These are phyloP conservation scores for Globisporangium yorkense DNA, from an alignment of 352 stramenopile species.

Conservation along the genomic window DNA sequence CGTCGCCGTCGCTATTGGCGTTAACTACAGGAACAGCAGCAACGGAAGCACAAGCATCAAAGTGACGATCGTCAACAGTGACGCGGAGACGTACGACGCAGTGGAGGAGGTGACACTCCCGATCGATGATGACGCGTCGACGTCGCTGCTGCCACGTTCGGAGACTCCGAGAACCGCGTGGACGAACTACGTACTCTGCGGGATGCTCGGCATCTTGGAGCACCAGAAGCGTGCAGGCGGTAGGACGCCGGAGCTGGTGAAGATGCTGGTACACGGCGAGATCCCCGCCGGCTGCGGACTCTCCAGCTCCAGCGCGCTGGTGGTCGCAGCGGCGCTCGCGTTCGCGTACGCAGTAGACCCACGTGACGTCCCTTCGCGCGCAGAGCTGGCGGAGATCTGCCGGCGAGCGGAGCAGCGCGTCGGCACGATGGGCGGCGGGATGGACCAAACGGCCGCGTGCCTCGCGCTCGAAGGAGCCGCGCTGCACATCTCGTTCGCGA, in stretches of 20 bases:
- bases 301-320: constrained; percentile 76
- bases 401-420: constrained; percentile 53
- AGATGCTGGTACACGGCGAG: constrained; percentile 55
- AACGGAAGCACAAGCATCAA: neutral
- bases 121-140: neutral
- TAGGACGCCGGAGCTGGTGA: constrained; percentile 2
- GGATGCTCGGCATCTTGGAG: constrained; percentile 19
- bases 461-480: constrained; percentile 41
- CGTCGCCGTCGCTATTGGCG: neutral
- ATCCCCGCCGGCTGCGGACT: constrained; percentile 68
- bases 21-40: neutral
- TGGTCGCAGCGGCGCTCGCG: constrained; percentile 60
- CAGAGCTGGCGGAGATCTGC: constrained; percentile 49
- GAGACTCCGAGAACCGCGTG: constrained; percentile 12
- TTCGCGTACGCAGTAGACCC: constrained; percentile 12
- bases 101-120: constrained; percentile 5
- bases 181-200: constrained; percentile 37
- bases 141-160: neutral
- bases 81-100: constrained; percentile 7
- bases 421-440: constrained; percentile 75
- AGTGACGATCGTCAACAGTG: constrained; percentile 17
- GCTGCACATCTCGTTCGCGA: constrained; percentile 57
- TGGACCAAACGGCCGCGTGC: constrained; percentile 77
- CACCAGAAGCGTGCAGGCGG: neutral
- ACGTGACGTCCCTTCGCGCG: constrained; percentile 4